Conservation (phyloP, 2,329 filamentous ascomycete species). For the Dendrostoma leiphaemia region DNA sequence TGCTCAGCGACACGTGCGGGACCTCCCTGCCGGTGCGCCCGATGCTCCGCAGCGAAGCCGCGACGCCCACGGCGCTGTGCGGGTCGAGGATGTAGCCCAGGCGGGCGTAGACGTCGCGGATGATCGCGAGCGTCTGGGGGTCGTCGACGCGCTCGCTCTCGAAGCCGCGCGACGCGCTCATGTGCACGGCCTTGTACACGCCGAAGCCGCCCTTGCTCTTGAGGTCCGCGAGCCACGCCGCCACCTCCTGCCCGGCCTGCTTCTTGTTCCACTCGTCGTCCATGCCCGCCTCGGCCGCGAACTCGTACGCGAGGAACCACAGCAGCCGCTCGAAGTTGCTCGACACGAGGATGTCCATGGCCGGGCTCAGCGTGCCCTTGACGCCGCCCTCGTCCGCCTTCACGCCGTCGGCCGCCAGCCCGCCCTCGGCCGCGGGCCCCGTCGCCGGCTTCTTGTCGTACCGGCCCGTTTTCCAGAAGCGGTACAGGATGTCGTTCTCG, state of each 20-base stretch:
- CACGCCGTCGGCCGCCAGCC: slow-evolving; percentile 61
- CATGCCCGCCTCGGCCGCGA: slow-evolving; percentile 57
- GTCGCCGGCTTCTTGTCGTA: slow-evolving; percentile 81
- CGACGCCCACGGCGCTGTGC: slow-evolving; percentile 84
- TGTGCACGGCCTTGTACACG: slow-evolving; percentile 72
- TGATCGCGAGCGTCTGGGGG: slow-evolving; percentile 66
- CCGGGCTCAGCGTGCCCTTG: slow-evolving; percentile 88
- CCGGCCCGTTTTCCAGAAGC: slow-evolving; percentile 86
- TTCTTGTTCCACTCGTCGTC: slow-evolving; percentile 65
- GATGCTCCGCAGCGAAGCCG: slow-evolving; percentile 71
- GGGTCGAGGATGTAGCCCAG: slow-evolving; percentile 80
- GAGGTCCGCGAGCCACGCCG: slow-evolving; percentile 73
- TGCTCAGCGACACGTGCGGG: slow-evolving; percentile 82
- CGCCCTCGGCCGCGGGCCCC: slow-evolving; percentile 57
- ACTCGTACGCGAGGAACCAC: slow-evolving; percentile 86
- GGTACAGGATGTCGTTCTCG: slow-evolving; percentile 94
- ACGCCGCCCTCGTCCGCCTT: slow-evolving; percentile 71
- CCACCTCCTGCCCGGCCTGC: slow-evolving; percentile 73
- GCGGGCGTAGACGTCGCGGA: slow-evolving; percentile 51
- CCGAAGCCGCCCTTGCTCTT: slow-evolving; percentile 80
- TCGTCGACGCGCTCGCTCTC: slow-evolving; percentile 74
- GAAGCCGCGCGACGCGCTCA: slow-evolving; percentile 70
- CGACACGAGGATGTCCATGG: slow-evolving; percentile 96
- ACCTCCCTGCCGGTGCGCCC: slow-evolving; percentile 48
- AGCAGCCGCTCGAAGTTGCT: slow-evolving; percentile 96